Percentiles rank a stretch among this genome's conserved stretches.
Conservation (phyloP, 2,329 filamentous ascomycete species). For the Lachnellula hyalina region DNA sequence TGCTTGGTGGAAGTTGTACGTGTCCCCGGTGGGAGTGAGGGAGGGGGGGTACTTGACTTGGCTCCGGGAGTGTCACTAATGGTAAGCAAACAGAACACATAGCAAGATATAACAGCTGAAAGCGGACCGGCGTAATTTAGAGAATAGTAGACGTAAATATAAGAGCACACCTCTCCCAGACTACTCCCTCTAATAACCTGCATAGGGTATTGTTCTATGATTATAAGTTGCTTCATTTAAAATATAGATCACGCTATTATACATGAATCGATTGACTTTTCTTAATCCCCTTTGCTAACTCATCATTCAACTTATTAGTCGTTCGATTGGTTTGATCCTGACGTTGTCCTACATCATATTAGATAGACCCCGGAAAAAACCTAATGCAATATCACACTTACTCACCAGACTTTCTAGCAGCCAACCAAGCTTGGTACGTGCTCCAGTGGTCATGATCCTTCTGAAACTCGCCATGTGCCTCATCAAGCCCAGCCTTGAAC, state of each 20-base stretch:
- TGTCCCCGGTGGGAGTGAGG: too few relatives aligned
- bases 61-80: too few relatives aligned
- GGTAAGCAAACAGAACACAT: too few relatives aligned
- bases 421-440: constrained; percentile 13
- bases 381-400: constrained; percentile 2
- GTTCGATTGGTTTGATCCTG: constrained; percentile 8
- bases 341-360: constrained; percentile 8
- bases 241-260: not conserved
- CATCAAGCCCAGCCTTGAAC: constrained; percentile 16
- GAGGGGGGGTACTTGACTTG: too few relatives aligned
- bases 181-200: too few relatives aligned
- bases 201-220: too few relatives aligned
- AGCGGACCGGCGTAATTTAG: too few relatives aligned
- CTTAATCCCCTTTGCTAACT: constrained; percentile 10
- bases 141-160: too few relatives aligned
- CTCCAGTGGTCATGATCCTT: constrained; percentile 11
- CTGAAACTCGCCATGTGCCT: constrained; percentile 12
- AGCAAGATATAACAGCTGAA: too few relatives aligned
- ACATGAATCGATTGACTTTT: constrained; percentile 14
- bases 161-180: too few relatives aligned
- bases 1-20: too few relatives aligned
- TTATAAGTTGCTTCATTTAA: too few relatives aligned
- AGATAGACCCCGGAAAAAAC: not conserved
- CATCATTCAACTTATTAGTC: constrained; percentile 10
- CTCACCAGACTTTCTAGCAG: constrained; percentile 14